Evolutionary conservation across 2,329 filamentous ascomycete genomes (phyloP).

Genomic region (Arthroderma uncinatum): DNA sequence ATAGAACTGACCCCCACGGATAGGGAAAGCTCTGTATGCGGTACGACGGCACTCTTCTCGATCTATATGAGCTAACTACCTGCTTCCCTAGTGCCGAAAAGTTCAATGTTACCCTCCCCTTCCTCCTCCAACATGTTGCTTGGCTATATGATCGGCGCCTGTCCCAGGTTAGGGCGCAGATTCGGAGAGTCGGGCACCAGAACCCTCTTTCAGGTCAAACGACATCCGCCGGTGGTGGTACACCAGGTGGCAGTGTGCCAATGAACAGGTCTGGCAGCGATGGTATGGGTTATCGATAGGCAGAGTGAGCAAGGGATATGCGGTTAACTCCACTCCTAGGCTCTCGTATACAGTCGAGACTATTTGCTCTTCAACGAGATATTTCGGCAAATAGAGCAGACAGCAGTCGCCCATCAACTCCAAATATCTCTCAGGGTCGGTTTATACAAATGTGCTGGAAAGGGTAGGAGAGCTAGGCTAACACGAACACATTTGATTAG

Average conservation of each 20-base stretch:
- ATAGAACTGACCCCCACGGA: constrained; percentile 16
- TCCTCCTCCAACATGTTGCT: constrained; percentile 83
- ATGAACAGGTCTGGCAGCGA: constrained; percentile 25
- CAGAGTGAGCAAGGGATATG: background rate
- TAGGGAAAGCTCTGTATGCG: constrained; percentile 64
- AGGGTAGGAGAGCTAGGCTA: background rate
- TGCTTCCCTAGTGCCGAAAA: constrained; percentile 47
- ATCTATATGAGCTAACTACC: background rate
- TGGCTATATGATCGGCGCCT: constrained; percentile 88
- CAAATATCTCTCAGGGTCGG: background rate
- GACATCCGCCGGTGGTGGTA: constrained; percentile 34
- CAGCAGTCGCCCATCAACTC: background rate
- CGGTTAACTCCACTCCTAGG: constrained; percentile 18
- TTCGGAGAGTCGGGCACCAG: constrained; percentile 51
- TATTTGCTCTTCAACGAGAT: constrained; percentile 16
- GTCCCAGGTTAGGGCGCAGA: constrained; percentile 79
- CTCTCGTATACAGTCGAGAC: constrained; percentile 30
- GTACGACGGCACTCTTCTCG: background rate
- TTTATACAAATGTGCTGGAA: background rate
- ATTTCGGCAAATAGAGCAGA: background rate
- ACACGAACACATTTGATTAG: background rate
- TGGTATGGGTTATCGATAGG: constrained; percentile 18
- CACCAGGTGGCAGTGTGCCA: constrained; percentile 25
- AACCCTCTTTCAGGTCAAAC: constrained; percentile 28
- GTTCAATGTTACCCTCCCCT: constrained; percentile 77